phyloP scores from a whole-genome alignment of 169 alveolate species.

The Perkinsus marinus region DNA sequence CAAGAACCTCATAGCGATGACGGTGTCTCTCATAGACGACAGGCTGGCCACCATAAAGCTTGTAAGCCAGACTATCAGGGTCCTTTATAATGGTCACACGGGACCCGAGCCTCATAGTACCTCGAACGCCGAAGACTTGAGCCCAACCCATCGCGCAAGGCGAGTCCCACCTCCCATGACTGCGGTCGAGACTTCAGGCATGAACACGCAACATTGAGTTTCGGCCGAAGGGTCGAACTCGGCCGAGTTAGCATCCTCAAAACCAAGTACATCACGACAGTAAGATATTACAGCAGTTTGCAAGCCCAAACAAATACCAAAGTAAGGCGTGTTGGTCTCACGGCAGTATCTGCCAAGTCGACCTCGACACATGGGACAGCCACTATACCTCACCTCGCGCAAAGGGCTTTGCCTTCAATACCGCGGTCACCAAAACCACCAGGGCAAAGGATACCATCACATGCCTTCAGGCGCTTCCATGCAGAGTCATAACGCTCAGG shows the following conservation, averaged over 20 bases:
- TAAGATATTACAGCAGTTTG: conserved; percentile 69
- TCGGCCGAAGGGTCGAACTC: conserved; percentile 35
- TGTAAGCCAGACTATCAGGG: conserved; percentile 65
- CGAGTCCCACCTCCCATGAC: conserved; percentile 13
- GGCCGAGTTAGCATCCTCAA: conserved; percentile 39
- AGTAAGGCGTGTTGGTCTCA: conserved; percentile 55
- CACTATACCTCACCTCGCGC: background rate
- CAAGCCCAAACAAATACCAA: conserved; percentile 88
- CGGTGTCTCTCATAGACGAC: conserved; percentile 80
- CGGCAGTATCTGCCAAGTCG: conserved; percentile 77
- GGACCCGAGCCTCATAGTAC: conserved; percentile 87
- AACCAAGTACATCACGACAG: conserved; percentile 29
- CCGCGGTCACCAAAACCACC: conserved; percentile 91
- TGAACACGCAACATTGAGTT: conserved; percentile 34
- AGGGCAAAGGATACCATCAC: conserved; percentile 80
- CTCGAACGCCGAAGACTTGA: conserved; percentile 39
- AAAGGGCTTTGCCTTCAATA: conserved; percentile 62
- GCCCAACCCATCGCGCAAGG: no score
- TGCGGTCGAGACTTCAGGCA: conserved; percentile 39
- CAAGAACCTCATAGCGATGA: conserved; percentile 65
- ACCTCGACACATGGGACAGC: no score
- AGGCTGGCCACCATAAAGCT: conserved; percentile 60
- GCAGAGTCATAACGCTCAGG: conserved; percentile 29
- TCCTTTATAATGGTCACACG: conserved; percentile 62
- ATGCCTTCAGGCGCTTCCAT: conserved; percentile 47